Evolutionary conservation across 2,329 filamentous ascomycete species (phyloP), one percentile per base, ranked within the genome.

Genomic region (Dichotomopilus funicola): DNA sequence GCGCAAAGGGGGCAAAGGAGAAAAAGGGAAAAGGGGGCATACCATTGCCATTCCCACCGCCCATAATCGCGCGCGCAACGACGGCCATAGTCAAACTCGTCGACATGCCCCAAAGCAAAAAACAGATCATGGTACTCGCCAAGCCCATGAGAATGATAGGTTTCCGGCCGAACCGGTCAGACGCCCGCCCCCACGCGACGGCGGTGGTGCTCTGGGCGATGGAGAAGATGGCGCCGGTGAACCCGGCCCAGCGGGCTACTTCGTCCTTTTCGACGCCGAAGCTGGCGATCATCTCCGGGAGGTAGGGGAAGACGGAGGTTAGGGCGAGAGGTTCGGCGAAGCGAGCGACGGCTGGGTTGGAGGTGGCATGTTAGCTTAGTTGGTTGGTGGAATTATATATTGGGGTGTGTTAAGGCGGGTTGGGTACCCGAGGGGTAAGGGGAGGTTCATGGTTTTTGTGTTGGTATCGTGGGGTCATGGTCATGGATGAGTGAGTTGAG

Each of bases 41-140:
- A 85, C 81, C 82, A 67, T 96, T 97, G 53, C 92, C 94, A 67
- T 96, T 96, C 45, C 88, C 85, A 8, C 86, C 79, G 1, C 94
- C 92, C 63, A 89, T 81, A n/a, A 96, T 74, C 6, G 84, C 87
- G 66, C 92, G 82, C 10, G 89, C 81, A 4, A 78, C 69, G 42
- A 99, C 86, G 0, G 91, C 88, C 88, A 94, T 91, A 3, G 82
- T 72, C 8, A 97, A 72, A 60, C 78, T 89, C 3, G 80, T 87
- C 0, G 90, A 90, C 71, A 96, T 83, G 6, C 94, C 92, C 82
- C 91, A 96, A 27, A 90, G 61, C 19, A 96, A 64, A 62, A 88
- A 91, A 42, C 87, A 87, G 0, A 85, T 67, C 88, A 96, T 95
- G 45, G 91, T 95, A 63, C 81, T 87, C 40, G 84, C 69, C 13